Evolutionary conservation across 2,329 filamentous ascomycete species (phyloP), one percentile per base, ranked within the genome.

Genomic region (Neofusicoccum umdonicola): DNA sequence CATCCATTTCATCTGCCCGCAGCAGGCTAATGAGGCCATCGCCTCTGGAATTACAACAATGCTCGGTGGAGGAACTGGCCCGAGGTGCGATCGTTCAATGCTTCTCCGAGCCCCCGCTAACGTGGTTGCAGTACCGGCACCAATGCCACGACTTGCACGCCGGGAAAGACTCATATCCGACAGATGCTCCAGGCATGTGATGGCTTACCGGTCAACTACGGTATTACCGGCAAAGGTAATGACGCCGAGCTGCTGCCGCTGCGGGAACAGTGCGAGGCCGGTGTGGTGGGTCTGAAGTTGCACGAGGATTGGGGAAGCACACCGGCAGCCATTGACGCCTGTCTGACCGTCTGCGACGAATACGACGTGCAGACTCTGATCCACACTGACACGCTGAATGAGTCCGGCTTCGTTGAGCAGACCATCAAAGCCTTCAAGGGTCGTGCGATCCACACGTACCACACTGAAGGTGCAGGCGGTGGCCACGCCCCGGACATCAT

Each of bases 401-500:
- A 98, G 78, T 94, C 91, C 17, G 94, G 94, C n/a, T 98, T 97
- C 73, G 94, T 98, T 58, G 94, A 97, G 76, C 90, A 91, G 66
- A 97, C 93, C 2, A 87, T 97, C 67, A 86, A 83, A n/a, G 88
- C 93, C 3, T 90, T 98, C 83, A 92, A 92, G 75, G 84, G 87
- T 73, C 88, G 94, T 66, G 91, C 92, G 1, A 96, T 98, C 72
- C 94, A 98, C 79, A 96, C 94, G 1, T 98, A 98, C 78, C 94
- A 98, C 79, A 97, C 93, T 37, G 94, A 98, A 81, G 94, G 94
- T 45, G 94, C 94, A 1, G 94, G 94, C 45, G 94, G 94, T 69
- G 94, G 94, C 3, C 94, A 98, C 77, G 94, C 94, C 0, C 94
- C 94, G 0, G 94, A 98, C 76, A 97, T 98, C 78, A 97, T 98